Percentiles rank a stretch among this genome's conserved stretches.
phyloP scores from a whole-genome alignment of 2,329 filamentous ascomycete species.

The Paecilomyces sp. region DNA sequence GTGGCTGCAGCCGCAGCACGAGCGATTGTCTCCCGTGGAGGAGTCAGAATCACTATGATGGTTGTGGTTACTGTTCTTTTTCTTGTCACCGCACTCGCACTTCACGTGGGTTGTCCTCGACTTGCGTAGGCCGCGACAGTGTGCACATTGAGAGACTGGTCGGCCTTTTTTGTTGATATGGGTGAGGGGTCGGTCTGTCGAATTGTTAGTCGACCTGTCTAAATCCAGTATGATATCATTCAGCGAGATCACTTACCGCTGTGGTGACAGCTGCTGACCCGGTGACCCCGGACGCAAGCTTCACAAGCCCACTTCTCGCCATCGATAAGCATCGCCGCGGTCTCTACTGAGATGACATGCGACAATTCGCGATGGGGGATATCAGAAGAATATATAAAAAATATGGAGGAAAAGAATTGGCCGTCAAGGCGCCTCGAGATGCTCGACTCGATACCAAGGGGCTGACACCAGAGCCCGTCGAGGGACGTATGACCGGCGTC shows the following conservation, averaged over 20 bases:
- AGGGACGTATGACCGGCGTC: not conserved
- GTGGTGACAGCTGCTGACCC: slow-evolving; percentile 98
- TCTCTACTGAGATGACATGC: slow-evolving; percentile 31
- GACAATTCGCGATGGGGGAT: slow-evolving; percentile 25
- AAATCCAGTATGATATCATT: not conserved
- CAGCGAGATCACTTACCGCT: slow-evolving; percentile 59
- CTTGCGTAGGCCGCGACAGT: slow-evolving; percentile 95
- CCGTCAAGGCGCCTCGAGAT: slow-evolving; percentile 5
- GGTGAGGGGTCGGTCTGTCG: slow-evolving; percentile 75
- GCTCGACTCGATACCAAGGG: not conserved
- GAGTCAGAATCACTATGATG: slow-evolving; percentile 30
- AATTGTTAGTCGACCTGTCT: slow-evolving; percentile 3
- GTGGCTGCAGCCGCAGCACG: slow-evolving; percentile 47
- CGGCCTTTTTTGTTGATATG: slow-evolving; percentile 98
- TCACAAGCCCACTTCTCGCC: slow-evolving; percentile 98
- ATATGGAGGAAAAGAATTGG: slow-evolving; percentile 4
- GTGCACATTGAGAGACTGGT: slow-evolving; percentile 93
- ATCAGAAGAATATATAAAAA: slow-evolving; percentile 2
- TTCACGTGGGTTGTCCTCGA: slow-evolving; percentile 89
- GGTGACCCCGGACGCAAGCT: slow-evolving; percentile 95
- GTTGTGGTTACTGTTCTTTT: slow-evolving; percentile 54
- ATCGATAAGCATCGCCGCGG: slow-evolving; percentile 66
- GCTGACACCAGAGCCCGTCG: not conserved
- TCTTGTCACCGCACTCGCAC: slow-evolving; percentile 94
- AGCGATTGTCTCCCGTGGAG: slow-evolving; percentile 26